Conservation (phyloP, 2,329 filamentous ascomycete species). For the Arthrobotrys megalospora region DNA sequence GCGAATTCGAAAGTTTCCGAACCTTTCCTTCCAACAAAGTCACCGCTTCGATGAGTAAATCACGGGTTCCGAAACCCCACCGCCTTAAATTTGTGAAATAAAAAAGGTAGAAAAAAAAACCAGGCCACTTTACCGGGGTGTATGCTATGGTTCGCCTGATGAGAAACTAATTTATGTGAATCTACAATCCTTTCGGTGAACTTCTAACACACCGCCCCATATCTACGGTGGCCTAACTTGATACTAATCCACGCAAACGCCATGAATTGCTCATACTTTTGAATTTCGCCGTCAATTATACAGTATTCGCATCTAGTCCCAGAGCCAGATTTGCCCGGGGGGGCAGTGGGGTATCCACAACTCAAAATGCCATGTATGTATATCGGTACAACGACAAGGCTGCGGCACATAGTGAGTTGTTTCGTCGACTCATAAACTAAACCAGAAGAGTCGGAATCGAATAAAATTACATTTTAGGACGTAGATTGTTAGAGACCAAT, state of each 20-base stretch:
- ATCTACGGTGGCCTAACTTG: neutral
- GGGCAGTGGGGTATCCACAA: too few species aligned
- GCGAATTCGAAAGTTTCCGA: neutral
- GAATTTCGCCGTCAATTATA: too few species aligned
- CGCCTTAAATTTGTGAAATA: neutral
- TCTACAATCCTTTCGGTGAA: neutral
- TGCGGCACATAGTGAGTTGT: too few species aligned
- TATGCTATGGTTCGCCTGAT: neutral
- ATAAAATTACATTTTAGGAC: neutral
- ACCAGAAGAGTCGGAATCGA: too few species aligned
- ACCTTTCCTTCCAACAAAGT: neutral
- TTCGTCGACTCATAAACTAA: too few species aligned
- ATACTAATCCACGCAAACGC: constrained; percentile 10
- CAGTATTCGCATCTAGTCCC: too few species aligned
- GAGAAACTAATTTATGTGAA: neutral
- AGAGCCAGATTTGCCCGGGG: too few species aligned
- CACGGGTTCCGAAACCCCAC: neutral
- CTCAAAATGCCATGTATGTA: neutral
- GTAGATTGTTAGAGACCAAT: neutral
- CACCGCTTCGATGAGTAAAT: neutral
- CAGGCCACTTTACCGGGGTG: neutral
- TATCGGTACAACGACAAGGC: too few species aligned
- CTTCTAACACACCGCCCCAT: neutral
- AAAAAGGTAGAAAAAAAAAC: neutral
- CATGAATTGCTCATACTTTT: neutral